Conservation (phyloP, 345 rosid genomes). For the Arabidopsis suecica region DNA sequence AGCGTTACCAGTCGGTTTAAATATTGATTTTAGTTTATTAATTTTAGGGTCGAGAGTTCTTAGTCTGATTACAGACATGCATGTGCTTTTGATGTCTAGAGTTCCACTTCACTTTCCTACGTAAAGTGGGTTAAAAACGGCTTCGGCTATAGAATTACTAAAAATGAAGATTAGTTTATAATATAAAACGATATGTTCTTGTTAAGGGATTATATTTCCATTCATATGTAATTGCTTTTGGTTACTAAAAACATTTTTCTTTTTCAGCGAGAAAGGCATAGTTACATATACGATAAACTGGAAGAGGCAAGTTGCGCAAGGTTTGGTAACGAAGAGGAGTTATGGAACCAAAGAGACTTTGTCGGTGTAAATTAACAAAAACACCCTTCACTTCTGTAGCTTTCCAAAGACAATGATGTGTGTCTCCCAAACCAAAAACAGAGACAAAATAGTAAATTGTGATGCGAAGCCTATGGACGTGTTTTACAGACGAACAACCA, state of each 20-base stretch:
- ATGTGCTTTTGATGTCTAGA: neutral
- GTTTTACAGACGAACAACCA: constrained; percentile 36
- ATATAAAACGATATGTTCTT: neutral
- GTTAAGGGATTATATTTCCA: neutral
- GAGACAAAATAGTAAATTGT: constrained; percentile 37
- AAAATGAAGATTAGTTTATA: neutral
- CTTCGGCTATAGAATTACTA: neutral
- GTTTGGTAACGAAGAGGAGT: constrained; percentile 2
- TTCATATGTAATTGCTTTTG: neutral
- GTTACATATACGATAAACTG: constrained; percentile 27
- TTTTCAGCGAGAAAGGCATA: neutral
- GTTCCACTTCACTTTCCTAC: neutral
- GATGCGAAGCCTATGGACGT: constrained; percentile 38
- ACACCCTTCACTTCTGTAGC: constrained; percentile 33
- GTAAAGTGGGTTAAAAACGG: neutral
- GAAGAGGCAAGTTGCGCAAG: constrained; percentile 28
- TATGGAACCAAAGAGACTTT: constrained; percentile 32
- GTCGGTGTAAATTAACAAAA: constrained; percentile 21
- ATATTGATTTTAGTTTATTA: neutral
- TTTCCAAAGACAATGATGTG: constrained; percentile 40
- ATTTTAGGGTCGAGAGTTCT: no score
- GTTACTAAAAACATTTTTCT: neutral
- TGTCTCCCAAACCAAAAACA: constrained; percentile 45
- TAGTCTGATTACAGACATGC: neutral
- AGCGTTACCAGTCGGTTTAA: neutral